These are phyloP conservation scores for Lactarius deliciosus DNA, from an alignment of 768 basidiomycete genomes.

Conservation along the genomic window DNA sequence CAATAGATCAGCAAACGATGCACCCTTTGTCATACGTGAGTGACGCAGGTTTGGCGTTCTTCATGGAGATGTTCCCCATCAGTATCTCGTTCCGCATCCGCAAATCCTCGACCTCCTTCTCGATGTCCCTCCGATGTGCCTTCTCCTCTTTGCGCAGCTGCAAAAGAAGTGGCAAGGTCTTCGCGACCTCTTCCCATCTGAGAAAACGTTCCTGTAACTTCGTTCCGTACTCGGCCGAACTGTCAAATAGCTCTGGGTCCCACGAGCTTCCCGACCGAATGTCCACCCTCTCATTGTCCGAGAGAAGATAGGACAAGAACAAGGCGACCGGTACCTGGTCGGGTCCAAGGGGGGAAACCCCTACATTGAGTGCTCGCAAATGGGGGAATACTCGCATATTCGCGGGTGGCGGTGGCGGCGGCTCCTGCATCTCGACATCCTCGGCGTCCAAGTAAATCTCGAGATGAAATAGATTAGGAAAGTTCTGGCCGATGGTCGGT, in stretches of 20 bases:
- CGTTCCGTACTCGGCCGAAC: constrained; percentile 11
- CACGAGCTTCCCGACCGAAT: constrained; percentile 24
- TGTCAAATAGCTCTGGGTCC: constrained; percentile 13
- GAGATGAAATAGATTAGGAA: constrained; percentile 23
- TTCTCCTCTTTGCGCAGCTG: constrained; percentile 27
- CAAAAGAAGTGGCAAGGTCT: constrained; percentile 25
- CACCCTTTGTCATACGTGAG: constrained; percentile 16
- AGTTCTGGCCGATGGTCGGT: constrained; percentile 13
- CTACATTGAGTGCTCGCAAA: constrained; percentile 23
- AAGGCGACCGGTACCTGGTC: constrained; percentile 27
- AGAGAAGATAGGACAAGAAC: constrained; percentile 27
- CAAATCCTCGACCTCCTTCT: constrained; percentile 30
- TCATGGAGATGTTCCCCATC: constrained; percentile 15
- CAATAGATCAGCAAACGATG: constrained; percentile 14
- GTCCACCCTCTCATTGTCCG: constrained; percentile 14
- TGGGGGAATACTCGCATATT: constrained; percentile 9
- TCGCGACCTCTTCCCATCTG: constrained; percentile 25
- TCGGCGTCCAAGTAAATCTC: constrained; percentile 28
- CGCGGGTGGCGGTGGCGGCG: background rate
- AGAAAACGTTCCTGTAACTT: constrained; percentile 3
- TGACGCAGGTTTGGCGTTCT: background rate
- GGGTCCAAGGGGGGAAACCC: constrained; percentile 25
- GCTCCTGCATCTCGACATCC: background rate
- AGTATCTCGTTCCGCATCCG: constrained; percentile 30
- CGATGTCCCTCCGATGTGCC: constrained; percentile 23